Evolutionary conservation across 306 rosid species (phyloP), one percentile per base, ranked within the genome.

Genomic region (Ziziphus jujuba): DNA sequence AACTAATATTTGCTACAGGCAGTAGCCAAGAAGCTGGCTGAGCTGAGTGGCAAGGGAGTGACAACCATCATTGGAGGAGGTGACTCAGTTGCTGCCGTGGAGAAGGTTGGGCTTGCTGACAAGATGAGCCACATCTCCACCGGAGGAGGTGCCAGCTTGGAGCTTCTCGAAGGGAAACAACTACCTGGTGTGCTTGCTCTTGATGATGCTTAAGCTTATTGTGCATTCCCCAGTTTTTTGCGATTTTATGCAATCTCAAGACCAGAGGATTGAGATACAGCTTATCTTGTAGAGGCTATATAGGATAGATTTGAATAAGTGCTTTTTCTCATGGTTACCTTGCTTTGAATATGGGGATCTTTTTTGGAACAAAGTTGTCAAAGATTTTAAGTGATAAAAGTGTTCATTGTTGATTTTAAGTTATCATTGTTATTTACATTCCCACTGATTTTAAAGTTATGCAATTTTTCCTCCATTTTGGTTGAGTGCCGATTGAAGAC

Each of bases 91-190:
- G 98, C 98, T 8, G 98, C 98, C 0, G 98, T 92, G 36, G 98
- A 92, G 84, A 90, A 92, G 87, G 96, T 2, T 62, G 97, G 97
- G 47, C 91, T 92, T 48, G 96, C 96, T 9, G 93, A 90, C 12
- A 86, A 89, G 91, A 92, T 92, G 98, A 87, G 95, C 81, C 98
- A 92, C 85, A 92, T 92, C 77, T 89, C 97, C 2, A 92, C 98
- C 0, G 98, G 98, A 31, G 98, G 98, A 2, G 98, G 98, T 72
- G 98, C 98, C 72, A 92, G 98, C 87, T 84, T 92, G 54, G 98
- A 90, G 96, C 97, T 92, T 80, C 98, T 93, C 56, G 98, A 93
- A 79, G 98, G 97, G 43, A 93, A 93, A 77, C 50, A 72, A 57
- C 98, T 93, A 74, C 98, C 98, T 16, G 98, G 96, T 38, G 98